Base-by-base conservation (phyloP, 1,284 basidiomycete species). In the Cronartium ribicola region DNA sequence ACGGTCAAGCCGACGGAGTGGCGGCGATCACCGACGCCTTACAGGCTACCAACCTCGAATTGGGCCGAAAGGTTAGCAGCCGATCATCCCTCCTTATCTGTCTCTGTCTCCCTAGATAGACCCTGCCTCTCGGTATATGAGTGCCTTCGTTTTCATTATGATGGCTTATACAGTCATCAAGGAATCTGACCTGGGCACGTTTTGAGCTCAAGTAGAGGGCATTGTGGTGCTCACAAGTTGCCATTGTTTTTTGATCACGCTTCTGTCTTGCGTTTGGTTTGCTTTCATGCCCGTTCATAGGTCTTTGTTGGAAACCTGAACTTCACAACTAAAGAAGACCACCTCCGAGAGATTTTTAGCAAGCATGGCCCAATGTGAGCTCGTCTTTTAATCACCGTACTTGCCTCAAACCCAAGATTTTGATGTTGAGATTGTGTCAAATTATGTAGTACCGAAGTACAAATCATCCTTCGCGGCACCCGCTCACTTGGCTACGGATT, bases 401-500 rank as follows among this genome's bases (percentile, higher is more conserved):
- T 61, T 14, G 46, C 40, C 10, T 55, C 5, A 46, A 36, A 55
- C 17, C 4, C 20, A 20, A 39, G 10, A 37, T 0, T 10, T 37
- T 17, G 8, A 7, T 0, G 6, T 10, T 17, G 51, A 62, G 29
- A 43, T 29, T 40, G 10, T 29, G 41, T 48, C 7, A 36, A 37
- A 40, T 36, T 17, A 36, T 37, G 40, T 48, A 73, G 71, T 41
- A 37, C 63, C 10, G 71, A 73, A 36, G 64, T 73, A 3, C 71
- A 73, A 73, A 75, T 75, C 43, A 75, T 75, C 20, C 61, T 69
- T 11, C 57, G 73, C 36, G 73, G 73, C 11, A 20, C 55, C 41
- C 67, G 62, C 11, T 74, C 76, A 29, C 70, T 78, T 71, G 78
- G 78, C 65, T 79, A 93, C 84, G 93, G 92, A 78, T 95, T 95